A percentile compares a stretch with the other conserved stretches of the same genome.
Evolutionary conservation across 306 rosid genomes (phyloP).

Genomic region (Trifolium pratense): DNA sequence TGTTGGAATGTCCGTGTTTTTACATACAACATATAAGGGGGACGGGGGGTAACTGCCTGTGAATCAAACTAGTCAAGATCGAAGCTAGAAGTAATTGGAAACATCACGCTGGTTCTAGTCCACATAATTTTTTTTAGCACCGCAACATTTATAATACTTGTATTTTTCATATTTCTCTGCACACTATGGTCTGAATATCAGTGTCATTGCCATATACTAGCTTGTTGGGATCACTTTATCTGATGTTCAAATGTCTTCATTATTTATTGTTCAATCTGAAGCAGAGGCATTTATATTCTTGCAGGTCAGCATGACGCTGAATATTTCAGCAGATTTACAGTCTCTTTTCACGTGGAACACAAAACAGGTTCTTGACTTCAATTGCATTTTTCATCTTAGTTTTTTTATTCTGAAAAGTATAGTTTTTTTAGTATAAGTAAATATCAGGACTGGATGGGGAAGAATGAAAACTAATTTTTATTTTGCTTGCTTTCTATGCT

Average conservation of each 20-base stretch:
- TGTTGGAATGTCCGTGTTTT: conserved; percentile 15
- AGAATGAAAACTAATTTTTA: conserved; percentile 4
- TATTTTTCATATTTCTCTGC: conserved; percentile 4
- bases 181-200: background rate
- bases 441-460: conserved; percentile 6
- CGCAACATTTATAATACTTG: background rate
- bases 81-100: background rate
- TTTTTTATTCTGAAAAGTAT: conserved; percentile 28
- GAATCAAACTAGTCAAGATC: background rate
- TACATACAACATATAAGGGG: conserved; percentile 20
- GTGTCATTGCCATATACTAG: conserved; percentile 26
- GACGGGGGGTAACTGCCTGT: background rate
- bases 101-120: conserved; percentile 2
- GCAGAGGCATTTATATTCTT: conserved; percentile 33
- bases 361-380: conserved; percentile 74
- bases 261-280: conserved; percentile 30
- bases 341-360: conserved; percentile 98
- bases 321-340: conserved; percentile 88
- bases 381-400: background rate
- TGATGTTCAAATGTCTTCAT: background rate
- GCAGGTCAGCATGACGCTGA: conserved; percentile 90
- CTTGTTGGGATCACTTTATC: conserved; percentile 25
- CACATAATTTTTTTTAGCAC: background rate
- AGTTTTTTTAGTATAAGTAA: conserved; percentile 10
- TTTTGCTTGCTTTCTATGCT: conserved; percentile 38